phyloP scores from a whole-genome alignment of 352 stramenopile genomes.

The Phytophthora parvispora region DNA sequence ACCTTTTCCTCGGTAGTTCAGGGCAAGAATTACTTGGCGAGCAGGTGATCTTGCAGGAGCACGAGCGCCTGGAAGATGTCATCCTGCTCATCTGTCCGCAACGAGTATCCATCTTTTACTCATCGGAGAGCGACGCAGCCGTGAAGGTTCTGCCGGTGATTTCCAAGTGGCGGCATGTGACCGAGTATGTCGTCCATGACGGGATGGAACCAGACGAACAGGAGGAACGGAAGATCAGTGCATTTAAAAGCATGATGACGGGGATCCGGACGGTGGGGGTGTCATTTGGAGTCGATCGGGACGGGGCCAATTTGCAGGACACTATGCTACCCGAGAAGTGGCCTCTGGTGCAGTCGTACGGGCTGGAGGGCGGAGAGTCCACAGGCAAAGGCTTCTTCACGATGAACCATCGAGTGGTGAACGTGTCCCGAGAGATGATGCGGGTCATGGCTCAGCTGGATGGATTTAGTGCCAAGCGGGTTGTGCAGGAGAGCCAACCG shows the following conservation, averaged over 20 bases:
- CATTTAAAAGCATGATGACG: constrained; percentile 73
- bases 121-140: constrained; percentile 69
- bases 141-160: constrained; percentile 74
- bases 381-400: constrained; percentile 75
- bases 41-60: constrained; percentile 76
- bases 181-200: constrained; percentile 73
- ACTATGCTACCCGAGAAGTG: constrained; percentile 76
- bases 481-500: constrained; percentile 62
- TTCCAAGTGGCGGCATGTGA: constrained; percentile 74
- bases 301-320: constrained; percentile 51
- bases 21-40: constrained; percentile 79
- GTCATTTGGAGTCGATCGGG: constrained; percentile 52
- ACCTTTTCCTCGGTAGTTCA: constrained; percentile 75
- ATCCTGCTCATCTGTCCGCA: constrained; percentile 65
- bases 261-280: constrained; percentile 61
- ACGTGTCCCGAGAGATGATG: constrained; percentile 52
- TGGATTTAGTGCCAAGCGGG: constrained; percentile 58
- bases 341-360: constrained; percentile 81
- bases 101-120: constrained; percentile 68
- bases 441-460: constrained; percentile 59
- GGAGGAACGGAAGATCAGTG: constrained; percentile 71
- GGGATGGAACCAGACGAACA: constrained; percentile 76
- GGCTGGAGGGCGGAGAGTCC: constrained; percentile 47
- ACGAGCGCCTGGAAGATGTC: constrained; percentile 77
- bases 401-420: constrained; percentile 78